These are phyloP conservation scores for Globisporangium acanthophoron DNA, from an alignment of 352 stramenopile species.

Conservation along the genomic window DNA sequence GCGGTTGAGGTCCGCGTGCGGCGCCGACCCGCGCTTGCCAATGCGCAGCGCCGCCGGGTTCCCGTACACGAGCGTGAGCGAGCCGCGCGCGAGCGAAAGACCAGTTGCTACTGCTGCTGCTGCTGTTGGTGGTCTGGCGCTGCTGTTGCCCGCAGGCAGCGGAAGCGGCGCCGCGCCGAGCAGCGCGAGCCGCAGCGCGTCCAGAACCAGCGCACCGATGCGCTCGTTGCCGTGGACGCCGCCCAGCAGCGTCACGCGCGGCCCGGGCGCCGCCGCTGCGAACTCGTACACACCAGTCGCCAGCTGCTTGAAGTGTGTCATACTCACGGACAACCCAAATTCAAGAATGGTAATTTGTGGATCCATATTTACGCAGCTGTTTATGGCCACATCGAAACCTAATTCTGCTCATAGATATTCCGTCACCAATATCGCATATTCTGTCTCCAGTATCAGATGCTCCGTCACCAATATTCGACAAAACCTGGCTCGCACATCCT, in stretches of 20 bases:
- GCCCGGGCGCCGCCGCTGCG: conserved; percentile 12
- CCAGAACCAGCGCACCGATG: conserved; percentile 58
- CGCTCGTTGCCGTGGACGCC: conserved; percentile 76
- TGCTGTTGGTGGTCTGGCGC: conserved; percentile 13
- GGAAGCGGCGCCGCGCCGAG: conserved; percentile 21
- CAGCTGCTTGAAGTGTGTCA: conserved; percentile 26
- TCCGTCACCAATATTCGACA: too few relatives aligned
- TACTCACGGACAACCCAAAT: too few relatives aligned
- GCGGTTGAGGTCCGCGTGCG: conserved; percentile 63
- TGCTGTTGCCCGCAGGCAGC: conserved; percentile 4
- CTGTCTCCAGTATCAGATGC: too few relatives aligned
- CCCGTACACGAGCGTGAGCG: conserved; percentile 58
- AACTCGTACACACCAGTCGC: conserved; percentile 47
- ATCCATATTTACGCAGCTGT: too few relatives aligned
- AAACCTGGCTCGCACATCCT: too few relatives aligned
- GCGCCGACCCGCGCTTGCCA: conserved; percentile 41
- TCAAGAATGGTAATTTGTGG: too few relatives aligned
- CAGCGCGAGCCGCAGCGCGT: conserved; percentile 45
- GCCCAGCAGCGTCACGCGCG: conserved; percentile 55
- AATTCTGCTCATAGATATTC: too few relatives aligned
- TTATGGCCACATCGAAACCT: too few relatives aligned
- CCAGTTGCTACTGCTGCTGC: conserved; percentile 8
- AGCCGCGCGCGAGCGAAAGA: conserved; percentile 21
- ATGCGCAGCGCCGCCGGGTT: conserved; percentile 49
- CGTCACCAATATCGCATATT: too few relatives aligned